Evolutionary conservation across 176 grass and related monocot genomes (phyloP).

Genomic region (Lolium multiflorum): DNA sequence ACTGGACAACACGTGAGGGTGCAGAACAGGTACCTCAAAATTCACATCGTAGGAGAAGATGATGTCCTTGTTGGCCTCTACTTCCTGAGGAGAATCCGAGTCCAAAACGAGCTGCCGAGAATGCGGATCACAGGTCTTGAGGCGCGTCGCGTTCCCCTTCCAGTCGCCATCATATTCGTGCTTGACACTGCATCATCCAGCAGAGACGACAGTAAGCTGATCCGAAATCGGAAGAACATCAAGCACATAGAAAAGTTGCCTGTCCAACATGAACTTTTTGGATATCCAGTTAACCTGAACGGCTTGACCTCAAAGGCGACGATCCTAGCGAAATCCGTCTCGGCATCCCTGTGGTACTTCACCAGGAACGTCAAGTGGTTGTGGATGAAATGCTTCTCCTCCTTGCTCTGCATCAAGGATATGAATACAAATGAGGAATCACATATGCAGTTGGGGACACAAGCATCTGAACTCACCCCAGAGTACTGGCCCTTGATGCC

Average conservation of each 20-base stretch:
- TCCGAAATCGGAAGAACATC: background rate
- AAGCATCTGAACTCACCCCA: conserved; percentile 57
- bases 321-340: conserved; percentile 75
- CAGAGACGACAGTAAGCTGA: background rate
- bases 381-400: conserved; percentile 85
- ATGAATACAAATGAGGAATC: background rate
- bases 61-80: conserved; percentile 69
- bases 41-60: conserved; percentile 81
- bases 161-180: conserved; percentile 76
- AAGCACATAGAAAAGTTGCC: background rate
- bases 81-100: conserved; percentile 79
- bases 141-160: conserved; percentile 52
- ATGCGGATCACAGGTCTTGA: conserved; percentile 78
- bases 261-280: background rate
- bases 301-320: conserved; percentile 94
- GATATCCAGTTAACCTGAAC: conserved; percentile 51
- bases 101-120: conserved; percentile 50
- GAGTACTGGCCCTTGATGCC: conserved; percentile 81
- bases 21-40: conserved; percentile 63
- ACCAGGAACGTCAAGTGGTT: conserved; percentile 89
- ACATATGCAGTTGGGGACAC: background rate
- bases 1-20: background rate
- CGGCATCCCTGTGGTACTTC: conserved; percentile 74
- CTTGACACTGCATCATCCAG: conserved; percentile 61
- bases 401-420: conserved; percentile 71